A percentile compares a stretch with the other conserved stretches of the same genome.
These are phyloP conservation scores for Thelonectria olida DNA, from an alignment of 2,329 filamentous ascomycete genomes.

Conservation along the genomic window DNA sequence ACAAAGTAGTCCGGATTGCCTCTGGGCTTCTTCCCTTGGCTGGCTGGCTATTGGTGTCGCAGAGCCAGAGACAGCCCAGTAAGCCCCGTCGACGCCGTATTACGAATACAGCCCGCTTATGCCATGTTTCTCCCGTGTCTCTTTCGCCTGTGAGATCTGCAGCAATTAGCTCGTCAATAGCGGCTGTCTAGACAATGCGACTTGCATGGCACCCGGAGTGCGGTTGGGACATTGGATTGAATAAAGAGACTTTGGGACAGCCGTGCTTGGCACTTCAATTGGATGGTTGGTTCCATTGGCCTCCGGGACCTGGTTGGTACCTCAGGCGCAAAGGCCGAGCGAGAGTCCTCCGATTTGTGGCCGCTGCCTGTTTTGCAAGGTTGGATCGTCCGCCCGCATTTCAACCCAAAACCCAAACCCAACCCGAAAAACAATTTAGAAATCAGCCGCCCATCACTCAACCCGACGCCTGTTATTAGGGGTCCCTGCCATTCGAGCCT, in stretches of 20 bases:
- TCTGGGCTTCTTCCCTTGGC: no score
- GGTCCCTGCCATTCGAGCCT: background rate
- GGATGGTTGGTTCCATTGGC: background rate
- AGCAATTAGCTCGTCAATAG: conserved; percentile 18
- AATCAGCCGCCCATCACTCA: background rate
- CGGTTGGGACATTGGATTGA: background rate
- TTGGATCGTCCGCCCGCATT: background rate
- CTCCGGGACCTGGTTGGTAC: conserved; percentile 5
- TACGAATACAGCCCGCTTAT: conserved; percentile 6
- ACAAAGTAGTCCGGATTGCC: background rate
- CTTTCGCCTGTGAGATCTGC: conserved; percentile 14
- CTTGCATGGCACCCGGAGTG: conserved; percentile 1
- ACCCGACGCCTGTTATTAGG: background rate
- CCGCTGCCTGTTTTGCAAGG: background rate
- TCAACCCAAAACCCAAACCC: background rate
- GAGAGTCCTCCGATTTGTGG: background rate
- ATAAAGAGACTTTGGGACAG: background rate
- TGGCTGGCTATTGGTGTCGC: background rate
- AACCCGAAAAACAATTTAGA: background rate
- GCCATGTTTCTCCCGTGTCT: background rate
- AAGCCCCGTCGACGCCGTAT: conserved; percentile 11
- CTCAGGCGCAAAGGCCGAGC: no score
- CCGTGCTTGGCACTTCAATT: conserved; percentile 10
- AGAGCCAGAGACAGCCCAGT: background rate
- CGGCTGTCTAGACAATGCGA: conserved; percentile 7